A percentile compares a stretch with the other conserved stretches of the same genome.
phyloP scores from a whole-genome alignment of 768 basidiomycete species.

The Rhizopogon salebrosus region DNA sequence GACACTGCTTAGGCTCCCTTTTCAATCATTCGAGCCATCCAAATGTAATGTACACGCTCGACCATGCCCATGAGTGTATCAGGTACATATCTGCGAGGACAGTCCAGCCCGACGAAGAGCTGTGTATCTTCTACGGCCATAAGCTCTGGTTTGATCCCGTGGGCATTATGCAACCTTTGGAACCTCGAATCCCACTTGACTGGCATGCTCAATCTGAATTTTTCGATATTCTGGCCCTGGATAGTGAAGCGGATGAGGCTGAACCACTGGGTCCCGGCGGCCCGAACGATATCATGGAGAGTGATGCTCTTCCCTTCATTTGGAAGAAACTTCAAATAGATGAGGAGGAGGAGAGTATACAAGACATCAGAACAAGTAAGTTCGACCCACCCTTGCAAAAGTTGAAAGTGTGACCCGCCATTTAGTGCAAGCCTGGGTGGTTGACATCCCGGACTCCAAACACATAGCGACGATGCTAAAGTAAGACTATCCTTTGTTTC shows the following conservation, averaged over 20 bases:
- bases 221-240: background rate
- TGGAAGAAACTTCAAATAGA: conserved; percentile 54
- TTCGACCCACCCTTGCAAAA: background rate
- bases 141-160: conserved; percentile 58
- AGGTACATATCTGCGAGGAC: conserved; percentile 51
- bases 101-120: conserved; percentile 60
- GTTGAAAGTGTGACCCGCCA: background rate
- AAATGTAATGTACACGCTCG: conserved; percentile 63
- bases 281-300: conserved; percentile 44
- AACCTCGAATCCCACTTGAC: background rate
- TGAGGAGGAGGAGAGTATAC: conserved; percentile 54
- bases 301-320: conserved; percentile 62
- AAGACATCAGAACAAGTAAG: conserved; percentile 39
- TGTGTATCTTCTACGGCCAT: conserved; percentile 75
- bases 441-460: conserved; percentile 61
- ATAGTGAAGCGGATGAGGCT: background rate
- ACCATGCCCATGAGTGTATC: conserved; percentile 52
- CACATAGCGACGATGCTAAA: conserved; percentile 58
- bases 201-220: background rate
- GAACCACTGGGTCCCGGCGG: conserved; percentile 26
- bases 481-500: conserved; percentile 29
- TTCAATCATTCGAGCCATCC: conserved; percentile 74
- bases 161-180: conserved; percentile 10
- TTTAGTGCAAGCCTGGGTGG: conserved; percentile 70
- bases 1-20: conserved; percentile 52